Evolutionary conservation across 768 basidiomycete genomes (phyloP).

Genomic region (Austroboletus festivus): DNA sequence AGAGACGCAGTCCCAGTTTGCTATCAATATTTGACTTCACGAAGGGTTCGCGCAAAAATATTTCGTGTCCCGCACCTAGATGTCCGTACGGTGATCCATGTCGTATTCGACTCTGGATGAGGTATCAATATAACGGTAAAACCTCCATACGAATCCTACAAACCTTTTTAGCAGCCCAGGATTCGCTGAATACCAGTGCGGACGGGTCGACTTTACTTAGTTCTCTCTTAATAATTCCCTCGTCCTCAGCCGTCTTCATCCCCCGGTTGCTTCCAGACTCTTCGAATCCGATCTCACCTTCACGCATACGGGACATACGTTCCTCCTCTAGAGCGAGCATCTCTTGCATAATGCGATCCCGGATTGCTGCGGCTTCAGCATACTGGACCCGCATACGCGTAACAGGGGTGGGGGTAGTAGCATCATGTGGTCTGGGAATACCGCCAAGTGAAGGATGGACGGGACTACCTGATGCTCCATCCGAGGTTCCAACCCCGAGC

Average conservation of each 20-base stretch:
- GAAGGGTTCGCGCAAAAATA: slow-evolving; percentile 1
- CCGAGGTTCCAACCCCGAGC: slow-evolving; percentile 32
- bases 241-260: slow-evolving; percentile 80
- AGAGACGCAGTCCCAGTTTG: slow-evolving; percentile 86
- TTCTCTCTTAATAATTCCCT: slow-evolving; percentile 88
- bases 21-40: slow-evolving; percentile 34
- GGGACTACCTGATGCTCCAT: slow-evolving; percentile 23
- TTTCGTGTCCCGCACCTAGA: slow-evolving; percentile 51
- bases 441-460: slow-evolving; percentile 33
- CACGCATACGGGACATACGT: slow-evolving; percentile 89
- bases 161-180: slow-evolving; percentile 92
- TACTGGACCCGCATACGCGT: slow-evolving; percentile 72
- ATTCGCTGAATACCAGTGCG: slow-evolving; percentile 93
- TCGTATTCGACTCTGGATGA: slow-evolving; percentile 71
- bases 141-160: slow-evolving; percentile 4
- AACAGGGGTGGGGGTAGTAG: slow-evolving; percentile 30
- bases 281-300: slow-evolving; percentile 60
- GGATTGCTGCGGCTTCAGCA: slow-evolving; percentile 84
- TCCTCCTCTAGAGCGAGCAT: slow-evolving; percentile 97
- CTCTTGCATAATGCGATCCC: slow-evolving; percentile 96
- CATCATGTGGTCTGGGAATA: slow-evolving; percentile 18
- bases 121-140: slow-evolving; percentile 3
- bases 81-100: slow-evolving; percentile 95
- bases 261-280: slow-evolving; percentile 42
- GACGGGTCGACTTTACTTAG: slow-evolving; percentile 95